Evolutionary conservation across 139 green algal species (phyloP), one percentile per base, ranked within the genome.

Genomic region (Spirogloea muscicola): DNA sequence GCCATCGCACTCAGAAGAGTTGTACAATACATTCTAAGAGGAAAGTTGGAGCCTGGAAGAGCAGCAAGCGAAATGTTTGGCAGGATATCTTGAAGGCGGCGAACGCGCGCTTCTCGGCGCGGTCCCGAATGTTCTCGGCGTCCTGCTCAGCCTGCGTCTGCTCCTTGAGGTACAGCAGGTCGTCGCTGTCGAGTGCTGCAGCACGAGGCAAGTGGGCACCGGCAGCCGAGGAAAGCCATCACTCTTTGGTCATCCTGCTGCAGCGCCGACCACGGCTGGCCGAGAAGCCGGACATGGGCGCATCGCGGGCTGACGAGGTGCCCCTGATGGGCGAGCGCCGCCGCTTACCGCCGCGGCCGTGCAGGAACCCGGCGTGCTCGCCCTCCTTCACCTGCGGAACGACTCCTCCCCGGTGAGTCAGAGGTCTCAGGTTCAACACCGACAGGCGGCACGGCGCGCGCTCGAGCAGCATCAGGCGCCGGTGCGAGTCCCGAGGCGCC

Each of bases 91-190:
- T 77, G 4, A 77, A 77, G 38, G 69, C 69, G 33, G 61, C 58
- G n/a, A 74, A 77, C 4, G 69, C 69, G n/a, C 69, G 37, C 25
- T 77, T 77, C 48, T 77, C 69, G 7, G 58, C 44, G 18, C 58
- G 69, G 10, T 77, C 34, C 33, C 69, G 25, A 16, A 77, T 77
- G 31, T 64, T 52, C 69, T 77, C 69, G 7, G 61, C 38, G 18
- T 77, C 69, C 39, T 74, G 33, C 41, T 77, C 69, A 0, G 69
- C 69, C 3, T 41, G 41, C n/a, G 33, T 46, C 60, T 77, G 69
- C 58, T 77, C 69, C 29, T 49, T 68, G 38, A 77, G 41, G 39
- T 77, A 77, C 3, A 77, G 31, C 27, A 77, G 42, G n/a, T 77
- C 69, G 25, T 77, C 69, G 21, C 58, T 37, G 25, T 77, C 69